Evolutionary conservation across 129 eudicot genomes (phyloP).

Genomic region (Solidago caesia): DNA sequence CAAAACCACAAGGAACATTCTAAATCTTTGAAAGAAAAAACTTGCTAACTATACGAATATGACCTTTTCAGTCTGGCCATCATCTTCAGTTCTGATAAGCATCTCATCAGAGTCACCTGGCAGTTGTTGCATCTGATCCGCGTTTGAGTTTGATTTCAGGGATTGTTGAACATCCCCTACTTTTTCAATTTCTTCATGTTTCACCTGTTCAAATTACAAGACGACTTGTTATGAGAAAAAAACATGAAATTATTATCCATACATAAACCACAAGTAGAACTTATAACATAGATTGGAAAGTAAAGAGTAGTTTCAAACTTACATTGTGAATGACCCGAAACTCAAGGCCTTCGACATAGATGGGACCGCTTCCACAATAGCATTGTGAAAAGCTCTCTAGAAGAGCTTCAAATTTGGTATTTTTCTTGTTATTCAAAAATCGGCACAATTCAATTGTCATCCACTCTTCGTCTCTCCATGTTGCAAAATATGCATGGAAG

Average conservation of each 20-base stretch:
- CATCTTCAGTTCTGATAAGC: background rate
- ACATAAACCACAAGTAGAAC: background rate
- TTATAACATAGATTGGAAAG: background rate
- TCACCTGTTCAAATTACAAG: background rate
- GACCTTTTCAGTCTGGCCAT: background rate
- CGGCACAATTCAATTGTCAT: background rate
- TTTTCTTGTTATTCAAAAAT: background rate
- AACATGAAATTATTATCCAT: background rate
- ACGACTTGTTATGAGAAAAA: background rate
- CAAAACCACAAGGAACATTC: background rate
- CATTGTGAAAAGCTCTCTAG: background rate
- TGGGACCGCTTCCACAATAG: too few relatives aligned
- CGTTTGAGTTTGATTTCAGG: background rate
- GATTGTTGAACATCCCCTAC: background rate
- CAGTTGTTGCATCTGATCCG: background rate
- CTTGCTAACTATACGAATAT: background rate
- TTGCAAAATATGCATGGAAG: slow-evolving; percentile 9
- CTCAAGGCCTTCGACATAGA: background rate
- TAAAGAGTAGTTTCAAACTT: background rate
- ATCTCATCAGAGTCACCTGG: background rate
- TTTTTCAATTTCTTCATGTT: background rate
- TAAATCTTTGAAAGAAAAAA: background rate
- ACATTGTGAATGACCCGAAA: background rate
- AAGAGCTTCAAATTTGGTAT: too few relatives aligned
- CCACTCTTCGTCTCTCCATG: background rate